These are phyloP conservation scores for Wilhelminamyces savonicus DNA, from an alignment of 805 yeast species.

Conservation along the genomic window DNA sequence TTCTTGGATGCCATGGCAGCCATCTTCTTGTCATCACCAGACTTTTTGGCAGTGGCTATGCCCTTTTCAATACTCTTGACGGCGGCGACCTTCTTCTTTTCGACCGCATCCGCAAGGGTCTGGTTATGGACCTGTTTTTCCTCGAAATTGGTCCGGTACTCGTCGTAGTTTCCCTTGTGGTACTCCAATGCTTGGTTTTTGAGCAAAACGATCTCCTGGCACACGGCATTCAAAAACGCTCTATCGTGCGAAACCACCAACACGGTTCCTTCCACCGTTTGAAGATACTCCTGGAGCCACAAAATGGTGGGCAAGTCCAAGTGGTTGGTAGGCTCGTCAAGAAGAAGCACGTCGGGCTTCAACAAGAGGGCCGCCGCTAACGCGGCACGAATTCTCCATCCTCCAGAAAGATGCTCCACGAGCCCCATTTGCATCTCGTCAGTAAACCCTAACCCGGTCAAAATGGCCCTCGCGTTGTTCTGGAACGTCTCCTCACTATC, in stretches of 20 bases:
- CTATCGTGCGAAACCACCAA: neutral
- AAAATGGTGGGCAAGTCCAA: constrained; percentile 1
- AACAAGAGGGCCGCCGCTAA: neutral
- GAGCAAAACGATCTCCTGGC: neutral
- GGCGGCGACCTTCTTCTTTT: constrained; percentile 1
- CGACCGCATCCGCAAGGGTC: neutral
- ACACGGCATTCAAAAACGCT: neutral
- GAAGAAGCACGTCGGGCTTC: neutral
- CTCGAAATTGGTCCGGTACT: neutral
- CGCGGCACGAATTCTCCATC: neutral
- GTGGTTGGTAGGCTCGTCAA: too few relatives aligned
- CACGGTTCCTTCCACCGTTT: neutral
- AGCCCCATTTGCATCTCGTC: neutral
- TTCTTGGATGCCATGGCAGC: constrained; percentile 1
- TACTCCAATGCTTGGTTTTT: neutral
- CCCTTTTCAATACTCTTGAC: neutral
- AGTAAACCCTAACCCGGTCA: neutral
- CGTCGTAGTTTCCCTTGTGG: constrained; percentile 1
- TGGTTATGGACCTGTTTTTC: neutral
- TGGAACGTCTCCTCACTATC: neutral
- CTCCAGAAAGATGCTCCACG: neutral
- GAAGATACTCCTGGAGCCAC: constrained; percentile 1
- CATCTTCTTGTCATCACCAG: constrained; percentile 1
- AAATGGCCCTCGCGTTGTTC: neutral
- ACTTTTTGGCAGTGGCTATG: neutral